phyloP scores from a whole-genome alignment of 805 yeast species.

The Starmera dryadoides region DNA sequence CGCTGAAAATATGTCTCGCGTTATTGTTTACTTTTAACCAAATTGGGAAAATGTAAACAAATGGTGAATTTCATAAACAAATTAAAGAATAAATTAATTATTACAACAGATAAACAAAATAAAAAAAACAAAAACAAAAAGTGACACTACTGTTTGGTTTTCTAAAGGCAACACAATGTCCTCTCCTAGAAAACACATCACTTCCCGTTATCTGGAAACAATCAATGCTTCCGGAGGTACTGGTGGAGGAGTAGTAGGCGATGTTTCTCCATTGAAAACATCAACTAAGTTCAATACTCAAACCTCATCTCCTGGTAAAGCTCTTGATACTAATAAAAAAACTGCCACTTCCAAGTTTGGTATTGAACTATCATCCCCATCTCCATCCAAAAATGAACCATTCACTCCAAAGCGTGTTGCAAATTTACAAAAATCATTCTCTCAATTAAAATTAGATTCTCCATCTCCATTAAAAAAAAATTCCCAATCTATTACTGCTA shows the following conservation, averaged over 20 bases:
- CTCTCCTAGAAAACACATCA: conserved; percentile 10
- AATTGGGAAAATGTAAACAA: too few relatives aligned
- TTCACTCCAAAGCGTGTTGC: background rate
- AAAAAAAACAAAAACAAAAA: background rate
- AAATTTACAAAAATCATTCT: conserved; percentile 13
- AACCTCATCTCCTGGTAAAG: background rate
- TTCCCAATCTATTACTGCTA: conserved; percentile 3
- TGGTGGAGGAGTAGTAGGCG: background rate
- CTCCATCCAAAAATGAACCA: background rate
- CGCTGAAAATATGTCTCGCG: background rate
- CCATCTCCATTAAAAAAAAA: conserved; percentile 20
- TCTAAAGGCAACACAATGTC: too few relatives aligned
- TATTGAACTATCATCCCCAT: background rate
- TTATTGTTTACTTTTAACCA: background rate
- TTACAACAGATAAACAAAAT: background rate
- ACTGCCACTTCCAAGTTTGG: conserved; percentile 2
- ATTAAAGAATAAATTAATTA: background rate
- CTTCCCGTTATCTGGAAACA: conserved; percentile 21
- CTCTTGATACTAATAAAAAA: too few relatives aligned
- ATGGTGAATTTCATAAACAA: background rate
- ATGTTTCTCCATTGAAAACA: background rate
- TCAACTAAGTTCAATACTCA: background rate
- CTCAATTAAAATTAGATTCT: conserved; percentile 14
- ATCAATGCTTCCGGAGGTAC: background rate
- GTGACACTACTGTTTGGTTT: too few relatives aligned